Base-by-base conservation (phyloP, 805 yeast genomes). In the Jamesozyma hellenica region DNA sequence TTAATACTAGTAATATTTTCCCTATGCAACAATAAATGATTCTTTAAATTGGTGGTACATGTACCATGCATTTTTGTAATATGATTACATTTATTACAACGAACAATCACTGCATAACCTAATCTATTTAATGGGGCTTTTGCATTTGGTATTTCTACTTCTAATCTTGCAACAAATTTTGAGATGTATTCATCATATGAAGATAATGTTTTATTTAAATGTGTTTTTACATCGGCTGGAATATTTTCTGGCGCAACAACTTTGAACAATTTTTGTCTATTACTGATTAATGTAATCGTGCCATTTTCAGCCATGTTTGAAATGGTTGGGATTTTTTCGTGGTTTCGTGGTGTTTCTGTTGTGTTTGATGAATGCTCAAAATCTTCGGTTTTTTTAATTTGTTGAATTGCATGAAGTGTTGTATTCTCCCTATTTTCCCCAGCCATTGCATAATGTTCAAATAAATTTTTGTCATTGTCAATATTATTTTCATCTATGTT, bases 41-140 rank as follows among this genome's bases (percentile, higher is more conserved):
- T 34, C 23, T 28, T 34, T 14, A 34, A 14, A 28, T 34, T 34
- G 10, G 32, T 34, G 3, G 37, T 34, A 12, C 18, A 25, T 6
- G 37, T 34, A 17, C 28, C 37, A 16, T 34, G 27, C 12, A 34
- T 17, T 26, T 34, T 34, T 7, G 37, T 34, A 13, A 34, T 34
- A 27, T 34, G 37, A 16, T 28, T 25, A 28, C 37, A 34, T 18
- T 17, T 18, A 4, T 28, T 34, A 27, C 37, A 34, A 26, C 31
- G 31, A 5, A 34, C 25, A 5, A 34, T 17, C 21, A 34, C 21
- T 17, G 23, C 16, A 14, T 34, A 34, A 4, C 37, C 37, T 4
- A 34, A 17, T 8, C 37, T 27, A 18, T 34, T 34, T 8, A 34
- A 21, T 15, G 37, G 23, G 4, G 37, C 27, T 13, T 26, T 34